Evolutionary conservation across 2,329 filamentous ascomycete genomes (phyloP).

Genomic region (Exserohilum turcica): DNA sequence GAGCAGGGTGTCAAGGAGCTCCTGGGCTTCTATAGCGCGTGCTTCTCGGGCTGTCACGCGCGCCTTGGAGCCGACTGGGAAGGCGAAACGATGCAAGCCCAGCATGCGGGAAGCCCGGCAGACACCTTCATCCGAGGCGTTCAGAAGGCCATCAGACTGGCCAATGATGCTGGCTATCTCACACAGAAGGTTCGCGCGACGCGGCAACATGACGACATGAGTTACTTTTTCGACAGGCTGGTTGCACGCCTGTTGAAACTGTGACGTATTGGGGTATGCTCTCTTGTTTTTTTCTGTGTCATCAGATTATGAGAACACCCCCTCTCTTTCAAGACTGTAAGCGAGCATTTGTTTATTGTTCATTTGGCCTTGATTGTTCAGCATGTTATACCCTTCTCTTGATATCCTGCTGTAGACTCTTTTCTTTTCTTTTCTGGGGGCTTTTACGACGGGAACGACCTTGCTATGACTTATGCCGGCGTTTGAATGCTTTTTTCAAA

Average conservation of each 20-base stretch:
- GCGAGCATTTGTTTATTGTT: background rate
- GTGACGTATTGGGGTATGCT: background rate
- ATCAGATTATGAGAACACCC: background rate
- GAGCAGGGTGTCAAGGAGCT: slow-evolving; percentile 37
- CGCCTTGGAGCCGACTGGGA: slow-evolving; percentile 36
- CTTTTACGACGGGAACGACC: background rate
- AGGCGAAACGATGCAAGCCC: slow-evolving; percentile 24
- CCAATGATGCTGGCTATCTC: slow-evolving; percentile 30
- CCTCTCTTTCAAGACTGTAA: background rate
- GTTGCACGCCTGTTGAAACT: slow-evolving; percentile 38
- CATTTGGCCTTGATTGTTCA: background rate
- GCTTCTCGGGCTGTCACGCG: slow-evolving; percentile 43
- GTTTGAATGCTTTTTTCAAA: background rate
- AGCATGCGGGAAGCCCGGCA: slow-evolving; percentile 10
- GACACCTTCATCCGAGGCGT: slow-evolving; percentile 40
- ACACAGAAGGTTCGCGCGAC: slow-evolving; percentile 23
- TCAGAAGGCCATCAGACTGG: slow-evolving; percentile 29
- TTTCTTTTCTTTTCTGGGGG: background rate
- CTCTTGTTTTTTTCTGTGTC: background rate
- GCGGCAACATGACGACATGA: slow-evolving; percentile 38
- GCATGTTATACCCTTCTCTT: slow-evolving; percentile 8
- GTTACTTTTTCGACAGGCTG: slow-evolving; percentile 46
- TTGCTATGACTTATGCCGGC: background rate
- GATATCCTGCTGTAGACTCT: background rate
- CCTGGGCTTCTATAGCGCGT: slow-evolving; percentile 41